phyloP scores from a whole-genome alignment of 176 grass and related monocot species.

The Oryza nivara region DNA sequence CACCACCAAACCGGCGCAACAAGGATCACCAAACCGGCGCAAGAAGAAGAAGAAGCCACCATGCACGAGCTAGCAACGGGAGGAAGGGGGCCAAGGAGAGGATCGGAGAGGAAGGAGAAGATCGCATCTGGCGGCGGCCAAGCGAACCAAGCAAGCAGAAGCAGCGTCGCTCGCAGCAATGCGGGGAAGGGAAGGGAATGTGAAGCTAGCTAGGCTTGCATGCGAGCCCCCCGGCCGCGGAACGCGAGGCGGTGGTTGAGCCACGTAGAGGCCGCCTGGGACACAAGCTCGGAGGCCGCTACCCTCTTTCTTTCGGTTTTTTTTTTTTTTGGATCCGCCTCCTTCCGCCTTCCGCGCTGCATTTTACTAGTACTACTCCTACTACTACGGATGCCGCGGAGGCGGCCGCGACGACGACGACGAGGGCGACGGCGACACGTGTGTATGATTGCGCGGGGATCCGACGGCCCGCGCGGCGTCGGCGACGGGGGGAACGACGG shows the following conservation, averaged over 20 bases:
- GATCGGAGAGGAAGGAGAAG: background rate
- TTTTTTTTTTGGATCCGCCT: background rate
- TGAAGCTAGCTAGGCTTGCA: background rate
- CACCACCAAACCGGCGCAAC: too few relatives aligned
- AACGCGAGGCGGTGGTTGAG: conserved; percentile 38
- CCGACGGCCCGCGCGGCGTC: conserved; percentile 21
- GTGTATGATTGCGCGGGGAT: background rate
- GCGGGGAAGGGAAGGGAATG: background rate
- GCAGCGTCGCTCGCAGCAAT: conserved; percentile 6
- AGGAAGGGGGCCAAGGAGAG: background rate
- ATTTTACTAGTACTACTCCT: too few relatives aligned
- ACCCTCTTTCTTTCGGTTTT: background rate
- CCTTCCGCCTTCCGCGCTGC: background rate
- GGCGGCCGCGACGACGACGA: background rate
- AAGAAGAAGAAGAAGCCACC: background rate
- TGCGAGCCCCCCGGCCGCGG: conserved; percentile 4
- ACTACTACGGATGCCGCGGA: too few relatives aligned
- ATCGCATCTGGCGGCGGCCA: background rate
- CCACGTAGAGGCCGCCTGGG: conserved; percentile 51
- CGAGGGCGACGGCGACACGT: background rate
- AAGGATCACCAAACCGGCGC: background rate
- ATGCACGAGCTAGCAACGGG: background rate
- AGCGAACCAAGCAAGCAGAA: too few relatives aligned
- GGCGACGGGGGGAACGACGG: background rate
- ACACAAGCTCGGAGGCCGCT: background rate